Percentiles rank a stretch among this genome's conserved stretches.
These are phyloP conservation scores for Lepiota subincarnata DNA, from an alignment of 768 basidiomycete genomes.

Conservation along the genomic window DNA sequence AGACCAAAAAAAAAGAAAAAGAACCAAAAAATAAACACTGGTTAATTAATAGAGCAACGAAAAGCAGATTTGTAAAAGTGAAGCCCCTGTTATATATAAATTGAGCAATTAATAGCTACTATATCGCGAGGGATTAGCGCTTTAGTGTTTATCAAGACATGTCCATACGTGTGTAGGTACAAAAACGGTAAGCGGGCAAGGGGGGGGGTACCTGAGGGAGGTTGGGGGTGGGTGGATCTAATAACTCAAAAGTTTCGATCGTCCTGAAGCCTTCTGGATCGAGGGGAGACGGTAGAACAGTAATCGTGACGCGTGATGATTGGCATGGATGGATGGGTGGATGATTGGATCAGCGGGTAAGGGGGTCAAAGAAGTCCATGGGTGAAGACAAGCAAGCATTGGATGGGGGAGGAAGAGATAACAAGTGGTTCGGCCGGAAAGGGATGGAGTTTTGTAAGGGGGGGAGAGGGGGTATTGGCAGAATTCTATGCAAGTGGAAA, in stretches of 20 bases:
- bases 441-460: background rate
- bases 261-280: background rate
- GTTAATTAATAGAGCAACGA: too few relatives aligned
- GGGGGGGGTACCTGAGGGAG: too few relatives aligned
- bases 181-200: background rate
- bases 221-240: background rate
- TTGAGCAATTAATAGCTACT: background rate
- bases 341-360: constrained; percentile 3
- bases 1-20: too few relatives aligned
- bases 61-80: too few relatives aligned
- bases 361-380: background rate
- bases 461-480: background rate
- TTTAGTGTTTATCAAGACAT: background rate
- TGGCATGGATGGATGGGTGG: background rate
- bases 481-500: background rate
- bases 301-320: background rate
- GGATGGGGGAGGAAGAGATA: background rate
- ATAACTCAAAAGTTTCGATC: background rate
- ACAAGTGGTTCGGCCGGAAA: background rate
- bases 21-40: too few relatives aligned
- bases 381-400: background rate
- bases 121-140: background rate
- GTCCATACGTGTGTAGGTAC: background rate
- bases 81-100: too few relatives aligned
- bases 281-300: background rate